Evolutionary conservation across 2,329 filamentous ascomycete species (phyloP).

Genomic region (Aspergillus novofumigatus): DNA sequence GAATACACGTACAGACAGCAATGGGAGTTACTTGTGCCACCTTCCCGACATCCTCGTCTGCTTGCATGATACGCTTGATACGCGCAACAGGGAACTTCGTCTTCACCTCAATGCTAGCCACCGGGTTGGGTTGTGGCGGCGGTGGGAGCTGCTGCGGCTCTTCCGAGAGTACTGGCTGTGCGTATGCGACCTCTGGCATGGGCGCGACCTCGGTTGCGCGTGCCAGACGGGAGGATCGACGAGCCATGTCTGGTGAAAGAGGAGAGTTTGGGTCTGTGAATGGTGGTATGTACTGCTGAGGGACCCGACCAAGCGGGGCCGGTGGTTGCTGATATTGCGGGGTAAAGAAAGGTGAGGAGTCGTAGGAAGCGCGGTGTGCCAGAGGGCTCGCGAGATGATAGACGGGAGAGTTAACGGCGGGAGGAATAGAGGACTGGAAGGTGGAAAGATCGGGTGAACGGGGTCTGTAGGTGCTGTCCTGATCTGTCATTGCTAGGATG

Average conservation of each 20-base stretch:
- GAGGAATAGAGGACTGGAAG: slow-evolving; percentile 40
- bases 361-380: slow-evolving; percentile 41
- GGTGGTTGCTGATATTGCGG: slow-evolving; percentile 31
- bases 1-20: slow-evolving; percentile 64
- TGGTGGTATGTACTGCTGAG: slow-evolving; percentile 37
- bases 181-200: slow-evolving; percentile 19
- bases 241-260: slow-evolving; percentile 37
- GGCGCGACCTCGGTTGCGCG: slow-evolving; percentile 28
- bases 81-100: slow-evolving; percentile 96
- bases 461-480: slow-evolving; percentile 44
- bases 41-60: slow-evolving; percentile 96
- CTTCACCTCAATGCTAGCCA: slow-evolving; percentile 67
- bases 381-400: slow-evolving; percentile 32
- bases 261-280: slow-evolving; percentile 17
- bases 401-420: slow-evolving; percentile 26
- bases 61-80: slow-evolving; percentile 99
- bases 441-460: slow-evolving; percentile 50
- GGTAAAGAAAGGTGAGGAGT: slow-evolving; percentile 45
- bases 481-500: slow-evolving; percentile 40
- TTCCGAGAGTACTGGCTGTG: slow-evolving; percentile 21
- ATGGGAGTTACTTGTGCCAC: slow-evolving; percentile 97
- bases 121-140: slow-evolving; percentile 22
- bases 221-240: slow-evolving; percentile 37
- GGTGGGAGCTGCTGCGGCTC: slow-evolving; percentile 12
- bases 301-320: slow-evolving; percentile 21